Conservation (phyloP, 1,284 basidiomycete genomes). For the Taiwanofungus camphoratus region DNA sequence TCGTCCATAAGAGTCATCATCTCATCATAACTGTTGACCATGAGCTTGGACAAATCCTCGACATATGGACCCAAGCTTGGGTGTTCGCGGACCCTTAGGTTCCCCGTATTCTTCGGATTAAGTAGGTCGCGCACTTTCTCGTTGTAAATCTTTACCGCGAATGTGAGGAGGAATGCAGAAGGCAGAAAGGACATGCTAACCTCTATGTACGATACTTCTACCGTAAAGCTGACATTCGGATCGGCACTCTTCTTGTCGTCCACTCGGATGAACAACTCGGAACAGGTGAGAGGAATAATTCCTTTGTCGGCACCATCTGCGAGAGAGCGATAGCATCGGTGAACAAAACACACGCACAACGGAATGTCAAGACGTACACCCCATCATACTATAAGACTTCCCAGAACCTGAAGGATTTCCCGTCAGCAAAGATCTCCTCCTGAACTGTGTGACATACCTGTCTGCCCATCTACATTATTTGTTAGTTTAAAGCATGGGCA, state of each 20-base stretch:
- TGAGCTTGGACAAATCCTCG: conserved; percentile 92
- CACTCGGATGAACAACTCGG: conserved; percentile 86
- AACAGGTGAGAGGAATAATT: conserved; percentile 94
- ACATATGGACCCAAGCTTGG: conserved; percentile 94
- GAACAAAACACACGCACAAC: conserved; percentile 12
- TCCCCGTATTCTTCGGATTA: conserved; percentile 96
- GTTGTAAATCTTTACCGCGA: conserved; percentile 78
- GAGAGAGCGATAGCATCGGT: background rate
- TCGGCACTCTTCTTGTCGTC: conserved; percentile 61
- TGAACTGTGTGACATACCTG: conserved; percentile 47
- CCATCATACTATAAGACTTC: conserved; percentile 98
- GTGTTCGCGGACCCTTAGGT: conserved; percentile 94
- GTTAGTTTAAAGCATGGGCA: conserved; percentile 14
- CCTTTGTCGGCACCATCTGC: conserved; percentile 94
- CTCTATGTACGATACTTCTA: conserved; percentile 98
- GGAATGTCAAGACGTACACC: conserved; percentile 60
- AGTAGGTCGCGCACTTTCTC: conserved; percentile 97
- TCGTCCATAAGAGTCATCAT: conserved; percentile 99
- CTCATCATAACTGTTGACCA: conserved; percentile 86
- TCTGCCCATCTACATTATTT: conserved; percentile 66
- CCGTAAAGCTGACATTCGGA: conserved; percentile 74
- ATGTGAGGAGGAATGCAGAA: conserved; percentile 2
- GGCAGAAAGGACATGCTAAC: conserved; percentile 31
- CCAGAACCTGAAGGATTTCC: conserved; percentile 73
- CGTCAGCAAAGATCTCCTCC: conserved; percentile 4